Conservation (phyloP, 805 yeast genomes). For the Lachancea waltii region DNA sequence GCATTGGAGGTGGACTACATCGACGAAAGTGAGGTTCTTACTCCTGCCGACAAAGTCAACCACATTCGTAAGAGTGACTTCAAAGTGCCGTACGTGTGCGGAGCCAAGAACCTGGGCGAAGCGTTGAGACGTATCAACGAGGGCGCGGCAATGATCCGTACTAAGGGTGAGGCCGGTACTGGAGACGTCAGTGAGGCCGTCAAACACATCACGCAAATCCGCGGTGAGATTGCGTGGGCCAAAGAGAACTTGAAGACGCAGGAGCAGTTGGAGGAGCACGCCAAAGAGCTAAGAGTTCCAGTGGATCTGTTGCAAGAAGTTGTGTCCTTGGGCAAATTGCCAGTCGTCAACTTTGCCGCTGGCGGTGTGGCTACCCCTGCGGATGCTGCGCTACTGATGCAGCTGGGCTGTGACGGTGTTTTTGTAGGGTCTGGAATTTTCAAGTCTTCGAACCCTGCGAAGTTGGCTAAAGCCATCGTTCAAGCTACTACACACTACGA, state of each 20-base stretch:
- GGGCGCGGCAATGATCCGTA: constrained; percentile 83
- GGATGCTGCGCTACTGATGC: constrained; percentile 81
- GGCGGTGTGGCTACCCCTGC: constrained; percentile 88
- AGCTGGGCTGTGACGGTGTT: constrained; percentile 72
- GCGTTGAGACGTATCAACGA: constrained; percentile 72
- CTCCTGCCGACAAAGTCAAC: constrained; percentile 66
- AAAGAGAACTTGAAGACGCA: constrained; percentile 36
- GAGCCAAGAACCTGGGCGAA: constrained; percentile 76
- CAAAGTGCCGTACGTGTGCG: constrained; percentile 77
- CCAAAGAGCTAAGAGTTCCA: constrained; percentile 56
- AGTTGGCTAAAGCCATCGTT: constrained; percentile 71
- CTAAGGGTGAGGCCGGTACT: constrained; percentile 87
- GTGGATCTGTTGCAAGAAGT: constrained; percentile 42
- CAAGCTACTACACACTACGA: constrained; percentile 68
- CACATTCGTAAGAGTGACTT: constrained; percentile 58
- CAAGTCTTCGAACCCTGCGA: constrained; percentile 65
- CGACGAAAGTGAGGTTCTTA: constrained; percentile 78
- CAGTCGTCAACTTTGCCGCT: constrained; percentile 82
- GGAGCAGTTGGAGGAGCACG: constrained; percentile 43
- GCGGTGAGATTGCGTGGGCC: constrained; percentile 40
- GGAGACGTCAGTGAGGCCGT: constrained; percentile 84
- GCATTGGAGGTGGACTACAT: constrained; percentile 69
- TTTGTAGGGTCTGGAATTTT: constrained; percentile 77
- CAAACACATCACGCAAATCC: constrained; percentile 59
- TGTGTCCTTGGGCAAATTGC: constrained; percentile 49